phyloP scores from a whole-genome alignment of 2,329 filamentous ascomycete species.

The Cladophialophora chaetospira region DNA sequence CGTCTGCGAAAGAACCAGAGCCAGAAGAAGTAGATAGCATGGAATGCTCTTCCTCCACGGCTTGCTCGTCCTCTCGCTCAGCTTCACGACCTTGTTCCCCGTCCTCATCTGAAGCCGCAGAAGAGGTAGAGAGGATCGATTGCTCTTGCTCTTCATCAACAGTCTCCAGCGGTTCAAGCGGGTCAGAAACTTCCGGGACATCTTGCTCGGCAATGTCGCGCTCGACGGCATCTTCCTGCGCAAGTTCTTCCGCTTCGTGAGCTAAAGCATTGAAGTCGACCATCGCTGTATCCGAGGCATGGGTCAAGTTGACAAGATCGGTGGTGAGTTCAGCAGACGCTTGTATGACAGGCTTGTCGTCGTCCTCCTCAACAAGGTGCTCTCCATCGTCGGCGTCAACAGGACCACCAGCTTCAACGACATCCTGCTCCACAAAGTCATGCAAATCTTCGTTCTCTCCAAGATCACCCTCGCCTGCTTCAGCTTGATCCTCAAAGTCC shows the following conservation, averaged over 20 bases:
- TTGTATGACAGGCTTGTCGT: constrained; percentile 29
- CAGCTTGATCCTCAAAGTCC: constrained; percentile 45
- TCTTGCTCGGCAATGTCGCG: constrained; percentile 36
- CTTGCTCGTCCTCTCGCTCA: constrained; percentile 40
- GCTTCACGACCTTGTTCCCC: constrained; percentile 47
- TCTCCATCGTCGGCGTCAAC: constrained; percentile 13
- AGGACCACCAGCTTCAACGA: constrained; percentile 3
- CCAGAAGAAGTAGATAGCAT: background rate
- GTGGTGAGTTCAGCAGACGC: constrained; percentile 27
- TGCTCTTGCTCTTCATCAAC: constrained; percentile 21
- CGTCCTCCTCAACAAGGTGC: constrained; percentile 5
- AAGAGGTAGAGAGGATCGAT: constrained; percentile 56
- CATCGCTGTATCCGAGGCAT: constrained; percentile 31
- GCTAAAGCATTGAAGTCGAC: constrained; percentile 30
- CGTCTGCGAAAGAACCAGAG: background rate
- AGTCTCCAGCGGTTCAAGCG: too few species aligned
- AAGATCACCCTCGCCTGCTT: constrained; percentile 29
- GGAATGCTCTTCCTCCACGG: background rate
- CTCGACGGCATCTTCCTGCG: constrained; percentile 36
- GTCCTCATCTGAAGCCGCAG: constrained; percentile 53
- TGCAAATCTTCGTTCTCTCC: constrained; percentile 24
- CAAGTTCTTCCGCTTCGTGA: constrained; percentile 26
- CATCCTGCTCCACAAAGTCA: constrained; percentile 15
- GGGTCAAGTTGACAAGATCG: constrained; percentile 29
- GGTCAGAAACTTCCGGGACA: constrained; percentile 6